These are phyloP conservation scores for Amniculicola lignicola DNA, from an alignment of 495 filamentous ascomycete genomes.

Conservation along the genomic window DNA sequence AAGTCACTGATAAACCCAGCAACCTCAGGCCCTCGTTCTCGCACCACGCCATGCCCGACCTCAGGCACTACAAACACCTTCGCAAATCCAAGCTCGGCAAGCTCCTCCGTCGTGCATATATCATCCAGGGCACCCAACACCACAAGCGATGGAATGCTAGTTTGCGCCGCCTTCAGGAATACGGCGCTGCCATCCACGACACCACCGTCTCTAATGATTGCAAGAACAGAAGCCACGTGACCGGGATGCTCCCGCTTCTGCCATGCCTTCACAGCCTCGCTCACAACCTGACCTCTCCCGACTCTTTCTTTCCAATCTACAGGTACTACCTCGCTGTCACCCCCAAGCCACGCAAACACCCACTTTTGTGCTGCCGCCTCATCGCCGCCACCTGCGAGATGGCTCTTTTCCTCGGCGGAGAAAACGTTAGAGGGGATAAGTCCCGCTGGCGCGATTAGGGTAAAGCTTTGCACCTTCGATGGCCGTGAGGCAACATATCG, in stretches of 20 bases:
- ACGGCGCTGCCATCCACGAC: constrained; percentile 43
- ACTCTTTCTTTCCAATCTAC: constrained; percentile 48
- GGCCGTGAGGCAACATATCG: constrained; percentile 29
- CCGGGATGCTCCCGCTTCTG: constrained; percentile 46
- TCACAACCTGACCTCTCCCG: constrained; percentile 44
- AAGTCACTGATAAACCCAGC: constrained; percentile 38
- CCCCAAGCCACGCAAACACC: constrained; percentile 43
- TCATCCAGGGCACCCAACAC: constrained; percentile 47
- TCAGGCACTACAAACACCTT: constrained; percentile 42
- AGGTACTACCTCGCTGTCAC: constrained; percentile 42
- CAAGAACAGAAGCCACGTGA: constrained; percentile 45
- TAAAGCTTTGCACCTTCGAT: constrained; percentile 19
- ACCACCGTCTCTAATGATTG: constrained; percentile 45
- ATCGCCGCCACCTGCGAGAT: constrained; percentile 6
- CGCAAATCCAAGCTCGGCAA: constrained; percentile 40
- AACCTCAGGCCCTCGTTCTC: constrained; percentile 41
- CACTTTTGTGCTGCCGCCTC: constrained; percentile 38
- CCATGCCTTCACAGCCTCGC: constrained; percentile 49
- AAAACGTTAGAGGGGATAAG: constrained; percentile 14
- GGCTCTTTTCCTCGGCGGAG: not conserved
- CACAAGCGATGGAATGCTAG: constrained; percentile 34
- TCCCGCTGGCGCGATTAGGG: constrained; percentile 36
- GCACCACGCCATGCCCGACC: constrained; percentile 45
- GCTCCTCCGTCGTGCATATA: constrained; percentile 39
- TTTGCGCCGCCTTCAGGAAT: constrained; percentile 40